These are phyloP conservation scores for Aureobasidium sp. DNA, from an alignment of 2,329 filamentous ascomycete species.

Conservation along the genomic window DNA sequence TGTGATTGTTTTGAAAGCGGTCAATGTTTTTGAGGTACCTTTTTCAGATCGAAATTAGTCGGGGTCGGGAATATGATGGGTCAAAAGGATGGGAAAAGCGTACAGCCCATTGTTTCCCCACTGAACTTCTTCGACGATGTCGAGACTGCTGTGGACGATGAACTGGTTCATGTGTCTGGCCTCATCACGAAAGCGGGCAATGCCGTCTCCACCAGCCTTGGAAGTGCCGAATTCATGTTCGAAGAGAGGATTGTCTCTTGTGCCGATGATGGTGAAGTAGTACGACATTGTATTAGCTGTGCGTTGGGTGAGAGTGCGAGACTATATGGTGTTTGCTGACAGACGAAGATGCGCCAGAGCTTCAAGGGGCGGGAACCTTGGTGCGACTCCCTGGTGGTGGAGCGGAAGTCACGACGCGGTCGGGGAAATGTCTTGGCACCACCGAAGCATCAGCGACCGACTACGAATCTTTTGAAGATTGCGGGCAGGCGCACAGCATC, in stretches of 20 bases:
- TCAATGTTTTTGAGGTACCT: conserved; percentile 97
- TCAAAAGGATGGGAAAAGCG: conserved; percentile 20
- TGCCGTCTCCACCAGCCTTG: conserved; percentile 88
- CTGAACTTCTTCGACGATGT: conserved; percentile 93
- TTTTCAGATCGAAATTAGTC: neutral
- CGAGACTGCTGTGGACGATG: conserved; percentile 85
- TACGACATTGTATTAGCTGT: conserved; percentile 65
- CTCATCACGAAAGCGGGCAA: conserved; percentile 78
- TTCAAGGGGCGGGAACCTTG: no score
- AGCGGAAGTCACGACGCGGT: neutral
- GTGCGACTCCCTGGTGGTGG: neutral
- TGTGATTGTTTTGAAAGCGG: conserved; percentile 91
- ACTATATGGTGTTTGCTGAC: no score
- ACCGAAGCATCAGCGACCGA: conserved; percentile 13
- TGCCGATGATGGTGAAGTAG: conserved; percentile 95
- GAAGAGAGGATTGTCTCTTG: conserved; percentile 91
- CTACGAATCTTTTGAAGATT: conserved; percentile 8
- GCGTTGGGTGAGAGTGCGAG: neutral
- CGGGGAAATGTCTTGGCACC: conserved; percentile 17
- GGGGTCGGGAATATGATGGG: neutral
- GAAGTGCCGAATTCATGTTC: conserved; percentile 96
- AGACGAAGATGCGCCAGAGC: neutral
- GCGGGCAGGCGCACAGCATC: neutral
- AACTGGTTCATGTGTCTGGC: conserved; percentile 95
- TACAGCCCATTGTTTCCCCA: conserved; percentile 83